Conservation (phyloP, 2,329 filamentous ascomycete species). For the Pezizomycotina sp. region DNA sequence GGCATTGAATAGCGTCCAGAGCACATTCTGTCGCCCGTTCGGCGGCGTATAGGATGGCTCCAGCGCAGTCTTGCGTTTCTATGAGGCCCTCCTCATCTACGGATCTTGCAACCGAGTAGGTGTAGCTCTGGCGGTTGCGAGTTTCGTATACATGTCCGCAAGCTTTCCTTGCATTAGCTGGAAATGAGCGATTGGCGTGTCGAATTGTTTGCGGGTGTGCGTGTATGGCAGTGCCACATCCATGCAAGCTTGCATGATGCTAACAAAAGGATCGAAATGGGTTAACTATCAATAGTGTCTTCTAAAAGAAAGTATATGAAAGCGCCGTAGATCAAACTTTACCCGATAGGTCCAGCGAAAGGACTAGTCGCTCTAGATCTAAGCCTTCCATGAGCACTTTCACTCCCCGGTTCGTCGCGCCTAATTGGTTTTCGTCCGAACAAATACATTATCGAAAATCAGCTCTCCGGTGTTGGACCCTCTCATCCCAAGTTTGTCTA, state of each 20-base stretch:
- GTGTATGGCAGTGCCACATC: slow-evolving; percentile 78
- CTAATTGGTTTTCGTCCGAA: slow-evolving; percentile 65
- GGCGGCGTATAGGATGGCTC: slow-evolving; percentile 81
- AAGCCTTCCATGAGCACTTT: slow-evolving; percentile 90
- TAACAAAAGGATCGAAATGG: slow-evolving; percentile 19
- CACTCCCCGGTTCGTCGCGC: slow-evolving; percentile 63
- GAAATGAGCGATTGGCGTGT: slow-evolving; percentile 69
- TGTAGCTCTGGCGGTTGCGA: slow-evolving; percentile 76
- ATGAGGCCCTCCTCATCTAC: slow-evolving; percentile 68
- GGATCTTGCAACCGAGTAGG: slow-evolving; percentile 60
- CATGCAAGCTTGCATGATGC: slow-evolving; percentile 78
- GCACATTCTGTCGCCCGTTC: slow-evolving; percentile 77
- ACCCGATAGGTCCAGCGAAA: slow-evolving; percentile 76
- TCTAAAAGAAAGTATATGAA: background rate
- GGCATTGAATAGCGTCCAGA: slow-evolving; percentile 74
- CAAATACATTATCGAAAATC: slow-evolving; percentile 78
- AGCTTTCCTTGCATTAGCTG: slow-evolving; percentile 86
- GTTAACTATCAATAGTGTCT: background rate
- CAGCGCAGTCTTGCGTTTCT: slow-evolving; percentile 80
- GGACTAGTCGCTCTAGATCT: slow-evolving; percentile 80
- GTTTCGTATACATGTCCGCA: slow-evolving; percentile 94
- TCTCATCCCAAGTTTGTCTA: slow-evolving; percentile 97
- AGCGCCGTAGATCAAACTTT: slow-evolving; percentile 10
- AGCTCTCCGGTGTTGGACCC: slow-evolving; percentile 93
- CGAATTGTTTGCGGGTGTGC: slow-evolving; percentile 80